Percentiles rank a stretch among this genome's conserved stretches.
These are phyloP conservation scores for Rehmannia glutinosa DNA, from an alignment of 257 asterid genomes.

Conservation along the genomic window DNA sequence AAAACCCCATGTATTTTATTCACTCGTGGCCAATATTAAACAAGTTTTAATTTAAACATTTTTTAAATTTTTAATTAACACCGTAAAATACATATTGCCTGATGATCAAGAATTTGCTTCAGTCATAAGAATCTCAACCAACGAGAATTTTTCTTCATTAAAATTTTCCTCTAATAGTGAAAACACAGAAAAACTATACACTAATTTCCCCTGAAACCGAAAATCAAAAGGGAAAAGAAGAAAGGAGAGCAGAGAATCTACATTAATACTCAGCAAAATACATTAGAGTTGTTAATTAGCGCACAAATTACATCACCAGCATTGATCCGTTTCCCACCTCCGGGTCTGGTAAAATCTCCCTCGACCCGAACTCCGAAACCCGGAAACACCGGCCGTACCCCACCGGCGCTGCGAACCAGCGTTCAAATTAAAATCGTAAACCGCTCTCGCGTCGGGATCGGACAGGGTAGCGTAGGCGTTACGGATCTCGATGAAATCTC, in stretches of 20 bases:
- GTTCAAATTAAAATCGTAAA: conserved; percentile 45
- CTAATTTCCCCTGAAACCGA: neutral
- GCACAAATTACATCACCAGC: conserved; percentile 20
- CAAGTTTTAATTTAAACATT: too few relatives aligned
- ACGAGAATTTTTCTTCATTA: neutral
- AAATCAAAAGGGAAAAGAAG: neutral
- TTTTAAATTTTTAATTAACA: too few relatives aligned
- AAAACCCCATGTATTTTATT: too few relatives aligned
- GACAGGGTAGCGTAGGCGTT: conserved; percentile 78
- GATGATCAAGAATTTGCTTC: too few relatives aligned
- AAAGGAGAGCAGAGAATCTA: neutral
- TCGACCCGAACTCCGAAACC: conserved; percentile 15
- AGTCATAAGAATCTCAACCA: too few relatives aligned
- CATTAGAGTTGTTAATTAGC: too few relatives aligned
- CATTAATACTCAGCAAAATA: neutral
- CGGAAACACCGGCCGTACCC: neutral
- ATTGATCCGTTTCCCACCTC: conserved; percentile 79
- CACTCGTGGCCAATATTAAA: too few relatives aligned
- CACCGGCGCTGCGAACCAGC: conserved; percentile 21
- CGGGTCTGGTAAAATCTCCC: conserved; percentile 39
- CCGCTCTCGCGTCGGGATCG: conserved; percentile 67
- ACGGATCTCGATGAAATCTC: conserved; percentile 58
- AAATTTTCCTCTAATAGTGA: neutral
- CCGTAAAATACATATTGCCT: too few relatives aligned
- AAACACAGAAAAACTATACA: neutral